Evolutionary conservation across 2,329 filamentous ascomycete genomes (phyloP).

Genomic region (Penicillium vulpinum): DNA sequence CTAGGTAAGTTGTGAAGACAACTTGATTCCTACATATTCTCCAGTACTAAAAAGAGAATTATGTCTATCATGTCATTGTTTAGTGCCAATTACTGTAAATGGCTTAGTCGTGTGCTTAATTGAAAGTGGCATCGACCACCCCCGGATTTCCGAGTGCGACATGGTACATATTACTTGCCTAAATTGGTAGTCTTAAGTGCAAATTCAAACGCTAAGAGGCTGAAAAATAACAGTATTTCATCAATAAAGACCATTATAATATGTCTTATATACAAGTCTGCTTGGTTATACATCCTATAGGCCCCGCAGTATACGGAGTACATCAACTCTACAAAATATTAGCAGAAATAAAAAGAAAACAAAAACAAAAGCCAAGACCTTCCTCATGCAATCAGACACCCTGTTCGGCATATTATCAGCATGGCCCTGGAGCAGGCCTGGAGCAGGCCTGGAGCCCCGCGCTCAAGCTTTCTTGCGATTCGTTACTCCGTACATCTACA

Average conservation of each 20-base stretch:
- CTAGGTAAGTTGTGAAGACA: neutral
- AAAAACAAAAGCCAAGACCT: neutral
- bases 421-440: too few species aligned
- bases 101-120: neutral
- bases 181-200: neutral
- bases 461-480: neutral
- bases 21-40: neutral
- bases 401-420: neutral
- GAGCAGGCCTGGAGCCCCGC: too few species aligned
- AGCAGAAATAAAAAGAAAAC: neutral
- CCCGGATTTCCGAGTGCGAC: neutral
- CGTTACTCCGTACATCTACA: neutral
- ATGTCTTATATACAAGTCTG: neutral
- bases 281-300: neutral
- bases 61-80: neutral
- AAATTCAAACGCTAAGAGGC: neutral
- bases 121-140: neutral
- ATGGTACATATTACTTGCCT: too few species aligned
- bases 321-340: neutral
- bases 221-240: neutral
- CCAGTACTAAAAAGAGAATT: neutral
- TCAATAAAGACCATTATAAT: neutral
- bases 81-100: neutral
- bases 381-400: neutral
- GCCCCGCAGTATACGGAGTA: constrained; percentile 1